phyloP scores from a whole-genome alignment of 768 basidiomycete species.

The Rhodosporidiobolus sp. region DNA sequence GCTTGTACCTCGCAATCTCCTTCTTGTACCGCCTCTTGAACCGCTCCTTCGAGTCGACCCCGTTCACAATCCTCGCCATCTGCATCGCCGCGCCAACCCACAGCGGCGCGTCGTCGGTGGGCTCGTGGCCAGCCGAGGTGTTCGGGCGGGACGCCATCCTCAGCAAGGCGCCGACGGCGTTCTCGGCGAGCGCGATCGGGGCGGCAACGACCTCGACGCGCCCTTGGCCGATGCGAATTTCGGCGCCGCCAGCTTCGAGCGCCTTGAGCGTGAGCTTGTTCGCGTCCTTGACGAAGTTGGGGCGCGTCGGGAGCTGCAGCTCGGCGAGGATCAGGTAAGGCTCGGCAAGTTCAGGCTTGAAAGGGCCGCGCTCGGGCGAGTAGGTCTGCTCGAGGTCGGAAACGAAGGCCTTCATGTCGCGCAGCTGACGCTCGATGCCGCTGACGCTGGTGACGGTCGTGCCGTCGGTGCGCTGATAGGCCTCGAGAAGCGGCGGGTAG shows the following conservation, averaged over 20 bases:
- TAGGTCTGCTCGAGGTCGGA: slow-evolving; percentile 16
- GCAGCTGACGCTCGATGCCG: too few relatives aligned
- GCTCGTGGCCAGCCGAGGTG: too few relatives aligned
- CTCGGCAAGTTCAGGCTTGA: not conserved
- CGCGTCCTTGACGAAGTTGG: not conserved
- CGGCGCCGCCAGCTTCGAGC: not conserved
- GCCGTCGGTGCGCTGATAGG: not conserved
- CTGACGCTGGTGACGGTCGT: not conserved
- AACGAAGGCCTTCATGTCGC: not conserved
- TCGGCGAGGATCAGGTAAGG: slow-evolving; percentile 20
- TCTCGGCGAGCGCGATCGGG: not conserved
- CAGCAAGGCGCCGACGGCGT: not conserved
- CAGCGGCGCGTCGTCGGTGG: not conserved
- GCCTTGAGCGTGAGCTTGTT: not conserved
- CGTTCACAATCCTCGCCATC: not conserved
- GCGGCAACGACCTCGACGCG: not conserved
- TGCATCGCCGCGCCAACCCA: not conserved
- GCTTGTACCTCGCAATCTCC: not conserved
- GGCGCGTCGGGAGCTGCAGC: not conserved
- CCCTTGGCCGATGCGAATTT: not conserved
- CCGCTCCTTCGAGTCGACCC: not conserved
- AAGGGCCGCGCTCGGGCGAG: not conserved
- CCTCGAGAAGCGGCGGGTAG: not conserved
- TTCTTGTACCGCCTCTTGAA: not conserved
- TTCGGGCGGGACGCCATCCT: not conserved